phyloP scores from a whole-genome alignment of 83 land plant genomes.

The Thuja plicata region DNA sequence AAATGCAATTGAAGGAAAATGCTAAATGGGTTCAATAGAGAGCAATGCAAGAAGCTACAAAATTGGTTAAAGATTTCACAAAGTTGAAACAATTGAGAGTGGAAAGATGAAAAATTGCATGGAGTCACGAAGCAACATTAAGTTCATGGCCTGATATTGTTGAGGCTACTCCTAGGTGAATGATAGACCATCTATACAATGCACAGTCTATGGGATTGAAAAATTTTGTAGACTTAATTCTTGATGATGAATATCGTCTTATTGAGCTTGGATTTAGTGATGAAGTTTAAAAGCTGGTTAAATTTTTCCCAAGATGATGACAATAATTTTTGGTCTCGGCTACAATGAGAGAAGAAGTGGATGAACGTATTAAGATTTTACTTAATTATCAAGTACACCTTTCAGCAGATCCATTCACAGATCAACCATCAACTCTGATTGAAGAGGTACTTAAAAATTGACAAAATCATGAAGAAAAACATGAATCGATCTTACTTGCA shows the following conservation, averaged over 20 bases:
- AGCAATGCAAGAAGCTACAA: constrained; percentile 74
- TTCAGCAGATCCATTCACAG: constrained; percentile 88
- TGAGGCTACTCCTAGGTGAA: constrained; percentile 93
- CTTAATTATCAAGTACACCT: constrained; percentile 81
- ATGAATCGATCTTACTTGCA: constrained; percentile 89
- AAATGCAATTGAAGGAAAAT: constrained; percentile 60
- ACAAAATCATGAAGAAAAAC: constrained; percentile 78
- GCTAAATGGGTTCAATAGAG: constrained; percentile 74
- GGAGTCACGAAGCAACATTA: too few species aligned
- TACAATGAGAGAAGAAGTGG: constrained; percentile 96
- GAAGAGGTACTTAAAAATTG: constrained; percentile 91
- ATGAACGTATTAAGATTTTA: constrained; percentile 79
- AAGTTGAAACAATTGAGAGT: constrained; percentile 57
- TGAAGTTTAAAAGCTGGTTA: constrained; percentile 90
- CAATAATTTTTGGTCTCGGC: constrained; percentile 97
- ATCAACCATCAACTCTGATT: constrained; percentile 77
- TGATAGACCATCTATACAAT: constrained; percentile 93
- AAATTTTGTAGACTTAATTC: constrained; percentile 87
- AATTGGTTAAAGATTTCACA: constrained; percentile 60
- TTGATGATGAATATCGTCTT: constrained; percentile 97
- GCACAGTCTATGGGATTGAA: constrained; percentile 90
- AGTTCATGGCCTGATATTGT: constrained; percentile 89
- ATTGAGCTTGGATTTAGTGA: constrained; percentile 88
- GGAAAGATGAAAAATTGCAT: too few species aligned
- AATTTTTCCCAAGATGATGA: constrained; percentile 82